Base-by-base conservation (phyloP, 2,329 filamentous ascomycete species). In the Pestalotiopsis fici region DNA sequence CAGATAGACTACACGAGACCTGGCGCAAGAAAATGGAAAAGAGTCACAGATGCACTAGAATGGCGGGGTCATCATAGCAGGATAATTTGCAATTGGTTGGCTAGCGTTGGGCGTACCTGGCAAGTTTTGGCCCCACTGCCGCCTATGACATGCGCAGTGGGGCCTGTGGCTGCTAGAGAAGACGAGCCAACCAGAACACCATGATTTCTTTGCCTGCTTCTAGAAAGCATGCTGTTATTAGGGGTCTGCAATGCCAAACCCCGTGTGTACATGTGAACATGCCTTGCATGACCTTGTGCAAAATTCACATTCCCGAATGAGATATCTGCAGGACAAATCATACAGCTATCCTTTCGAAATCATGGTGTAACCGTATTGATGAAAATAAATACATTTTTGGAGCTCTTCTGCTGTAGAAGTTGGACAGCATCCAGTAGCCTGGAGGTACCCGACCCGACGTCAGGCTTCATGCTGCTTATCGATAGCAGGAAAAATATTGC, bases 1-100 rank as follows among this genome's bases (percentile, higher is more conserved):
- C 55, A 57, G 23, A 57, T n/a, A 21, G 43, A 25, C 55, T 31
- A 37, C 57, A 60, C 25, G 57, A 60, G 57, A 60, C n/a, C 23
- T 25, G 57, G 15, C 31, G 28, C 57, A 60, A 35, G 57, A 31
- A 60, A 60, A 37, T 37, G 55, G 27, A 35, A 64, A 64, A 56
- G 62, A 64, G 62, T 64, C 62, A 64, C 43, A 55, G 47, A 59
- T 31, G 31, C 23, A 47, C 11, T 25, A 54, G 21, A 47, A 27
- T 27, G 35, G 37, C 35, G 60, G 60, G 37, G 60, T 47, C 37
- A 47, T 43, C 21, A 23, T 61, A n/a, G 35, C 21, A 39, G 39
- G 35, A 13, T 55, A 43, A 56, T 64, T 64, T 64, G 28, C 62
- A 64, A 64, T 64, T 55, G 62, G 62, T 6, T 25, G 62, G 62